Evolutionary conservation across 768 basidiomycete genomes (phyloP), one percentile per base, ranked within the genome.

Genomic region (Phaeolepiota aurea): DNA sequence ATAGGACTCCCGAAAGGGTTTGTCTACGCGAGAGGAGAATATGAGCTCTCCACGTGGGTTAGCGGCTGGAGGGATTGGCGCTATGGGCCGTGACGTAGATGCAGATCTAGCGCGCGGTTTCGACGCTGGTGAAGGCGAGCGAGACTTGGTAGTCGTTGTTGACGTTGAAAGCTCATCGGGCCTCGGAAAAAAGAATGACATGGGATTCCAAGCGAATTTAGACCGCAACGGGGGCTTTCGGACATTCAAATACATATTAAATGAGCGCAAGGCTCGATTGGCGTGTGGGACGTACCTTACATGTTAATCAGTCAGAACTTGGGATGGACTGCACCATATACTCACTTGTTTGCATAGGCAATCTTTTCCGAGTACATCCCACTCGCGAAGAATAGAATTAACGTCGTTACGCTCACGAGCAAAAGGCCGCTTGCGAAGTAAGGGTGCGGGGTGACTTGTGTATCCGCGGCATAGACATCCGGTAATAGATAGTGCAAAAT

Each of bases 161-260:
- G 59, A 50, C 23, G 59, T 41, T 38, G 54, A 46, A 44, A 42
- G n/a, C 18, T 55, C 51, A 4, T 58, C 50, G 3, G 72, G 66
- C 16, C 71, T 64, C 9, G 71, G 69, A 43, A 76, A 77, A 59
- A 82, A 71, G 60, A 77, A 72, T n/a, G 71, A 57, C 36, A 82
- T 58, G 5, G 74, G 74, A 51, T 73, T 79, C 65, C 59, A 66
- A 48, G 50, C 52, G 46, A 79, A 61, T 51, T 74, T 78, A 9
- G 82, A 77, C 21, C 75, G 71, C 12, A 87, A 63, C 0, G 89
- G 77, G 1, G 81, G 82, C 48, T 79, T 77, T 31, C 92, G 84
- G 52, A 94, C 87, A 64, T 99, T 99, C 50, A 99, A 74, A 54
- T 89, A 88, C 82, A 99, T 93, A 60, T 99, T 99, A 59, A 97